phyloP scores from a whole-genome alignment of 2,329 filamentous ascomycete species.

The Fusarium brevicatenulatum region DNA sequence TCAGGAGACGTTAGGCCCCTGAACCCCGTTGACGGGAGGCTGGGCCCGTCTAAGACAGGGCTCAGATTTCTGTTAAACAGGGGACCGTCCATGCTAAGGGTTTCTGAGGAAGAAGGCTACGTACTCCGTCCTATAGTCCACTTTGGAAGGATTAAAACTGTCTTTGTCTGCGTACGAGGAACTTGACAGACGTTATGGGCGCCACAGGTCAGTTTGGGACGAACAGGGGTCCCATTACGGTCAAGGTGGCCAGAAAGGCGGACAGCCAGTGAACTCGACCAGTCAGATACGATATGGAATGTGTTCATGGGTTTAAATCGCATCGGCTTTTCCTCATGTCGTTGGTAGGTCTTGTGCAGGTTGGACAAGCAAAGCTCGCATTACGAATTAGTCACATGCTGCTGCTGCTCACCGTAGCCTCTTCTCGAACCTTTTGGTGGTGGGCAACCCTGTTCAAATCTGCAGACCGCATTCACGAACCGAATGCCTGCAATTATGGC shows the following conservation, averaged over 20 bases:
- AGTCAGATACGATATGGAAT: conserved; percentile 29
- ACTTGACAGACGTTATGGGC: conserved; percentile 27
- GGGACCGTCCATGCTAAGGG: conserved; percentile 13
- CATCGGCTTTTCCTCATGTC: background rate
- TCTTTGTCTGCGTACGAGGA: conserved; percentile 12
- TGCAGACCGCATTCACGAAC: conserved; percentile 27
- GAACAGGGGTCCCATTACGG: conserved; percentile 23
- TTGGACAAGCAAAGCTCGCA: conserved; percentile 21
- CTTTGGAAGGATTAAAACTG: background rate
- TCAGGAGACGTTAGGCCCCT: conserved; percentile 16
- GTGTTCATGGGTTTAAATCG: conserved; percentile 12
- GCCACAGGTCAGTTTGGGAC: conserved; percentile 26
- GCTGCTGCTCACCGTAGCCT: conserved; percentile 17
- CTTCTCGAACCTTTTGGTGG: conserved; percentile 35
- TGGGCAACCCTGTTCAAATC: conserved; percentile 11
- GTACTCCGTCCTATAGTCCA: conserved; percentile 2
- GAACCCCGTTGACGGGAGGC: conserved; percentile 34
- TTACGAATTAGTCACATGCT: conserved; percentile 22
- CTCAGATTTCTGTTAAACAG: conserved; percentile 19
- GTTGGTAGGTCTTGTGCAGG: conserved; percentile 22
- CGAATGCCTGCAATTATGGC: conserved; percentile 19
- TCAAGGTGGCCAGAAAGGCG: conserved; percentile 9
- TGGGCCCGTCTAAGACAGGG: conserved; percentile 28
- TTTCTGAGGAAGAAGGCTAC: background rate
- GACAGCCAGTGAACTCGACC: conserved; percentile 19